These are phyloP conservation scores for Xylaria sp. DNA, from an alignment of 2,329 filamentous ascomycete species.

Conservation along the genomic window DNA sequence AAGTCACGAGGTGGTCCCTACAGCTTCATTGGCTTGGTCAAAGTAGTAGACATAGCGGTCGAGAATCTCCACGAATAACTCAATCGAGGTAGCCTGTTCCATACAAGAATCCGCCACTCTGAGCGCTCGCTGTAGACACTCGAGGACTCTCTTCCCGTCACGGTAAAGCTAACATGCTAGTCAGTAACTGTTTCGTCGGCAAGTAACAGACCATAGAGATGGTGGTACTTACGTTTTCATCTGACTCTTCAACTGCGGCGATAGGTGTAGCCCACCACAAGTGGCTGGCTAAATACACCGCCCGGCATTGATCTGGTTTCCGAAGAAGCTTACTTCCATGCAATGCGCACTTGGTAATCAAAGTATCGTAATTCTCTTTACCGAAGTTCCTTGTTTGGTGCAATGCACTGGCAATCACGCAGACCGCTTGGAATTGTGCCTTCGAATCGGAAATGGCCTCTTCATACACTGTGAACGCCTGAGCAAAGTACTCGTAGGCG, in stretches of 20 bases:
- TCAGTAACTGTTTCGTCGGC: not conserved
- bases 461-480: slow-evolving; percentile 98
- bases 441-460: slow-evolving; percentile 95
- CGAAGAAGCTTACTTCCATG: slow-evolving; percentile 97
- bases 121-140: slow-evolving; percentile 93
- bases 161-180: slow-evolving; percentile 78
- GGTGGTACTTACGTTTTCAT: slow-evolving; percentile 59
- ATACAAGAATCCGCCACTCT: slow-evolving; percentile 98
- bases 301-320: slow-evolving; percentile 97
- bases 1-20: slow-evolving; percentile 50
- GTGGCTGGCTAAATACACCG: slow-evolving; percentile 95
- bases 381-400: slow-evolving; percentile 91
- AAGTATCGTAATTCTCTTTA: slow-evolving; percentile 97
- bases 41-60: slow-evolving; percentile 99
- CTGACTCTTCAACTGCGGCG: slow-evolving; percentile 78
- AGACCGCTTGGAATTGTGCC: slow-evolving; percentile 97
- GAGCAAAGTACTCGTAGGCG: slow-evolving; percentile 97
- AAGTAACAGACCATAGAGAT: not conserved
- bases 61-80: slow-evolving; percentile 97
- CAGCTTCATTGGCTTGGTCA: slow-evolving; percentile 98
- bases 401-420: slow-evolving; percentile 88
- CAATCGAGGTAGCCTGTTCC: slow-evolving; percentile 96
- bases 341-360: slow-evolving; percentile 97
- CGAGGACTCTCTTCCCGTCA: slow-evolving; percentile 94
- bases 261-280: slow-evolving; percentile 97